Base-by-base conservation (phyloP, 129 eudicot genomes). In the Escallonia herrerae region DNA sequence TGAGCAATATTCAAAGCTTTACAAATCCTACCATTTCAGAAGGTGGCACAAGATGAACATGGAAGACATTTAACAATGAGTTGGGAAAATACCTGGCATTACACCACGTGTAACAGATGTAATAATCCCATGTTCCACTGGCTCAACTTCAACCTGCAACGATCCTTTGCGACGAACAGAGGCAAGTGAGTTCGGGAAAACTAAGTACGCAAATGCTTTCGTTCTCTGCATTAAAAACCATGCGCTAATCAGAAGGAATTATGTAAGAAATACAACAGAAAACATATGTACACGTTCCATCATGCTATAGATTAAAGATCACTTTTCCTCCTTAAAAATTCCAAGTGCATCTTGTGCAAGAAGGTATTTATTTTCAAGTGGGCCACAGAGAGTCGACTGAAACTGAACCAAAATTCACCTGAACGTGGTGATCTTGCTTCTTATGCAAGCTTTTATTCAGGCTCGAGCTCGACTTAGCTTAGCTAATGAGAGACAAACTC, bases 101-200 rank as follows among this genome's bases (percentile, higher is more conserved):
- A 81, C 86, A 50, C 97, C 97, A 60, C 77, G 95, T 14, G 97
- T 87, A 45, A 84, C 76, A n/a, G 95, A 87, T 56, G 97, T 84
- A 70, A 91, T 81, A 69, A 91, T 76, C 65, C 94, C 97, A 43
- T 78, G 78, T 59, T 82, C 87, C 75, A 43, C 56, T 7, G 85
- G 69, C 65, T 86, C 85, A 58, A 73, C 81, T 63, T 69, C 73
- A 3, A 49, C 49, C 40, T 50, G 39, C 69, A 48, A 56, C 42
- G 88, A 78, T 57, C 74, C 95, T 73, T 84, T 60, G 1, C 83
- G 72, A 63, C 80, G 82, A 39, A 81, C 77, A 13, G 95, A 91
- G 5, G 37, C 60, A 41, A 70, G 46, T 3, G 86, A 80, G 64
- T 89, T 76, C 15, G 94, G 97, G 66, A 91, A 91, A 11, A 80